Evolutionary conservation across 2,329 filamentous ascomycete genomes (phyloP), one percentile per base, ranked within the genome.

Genomic region (Periconia sp.): DNA sequence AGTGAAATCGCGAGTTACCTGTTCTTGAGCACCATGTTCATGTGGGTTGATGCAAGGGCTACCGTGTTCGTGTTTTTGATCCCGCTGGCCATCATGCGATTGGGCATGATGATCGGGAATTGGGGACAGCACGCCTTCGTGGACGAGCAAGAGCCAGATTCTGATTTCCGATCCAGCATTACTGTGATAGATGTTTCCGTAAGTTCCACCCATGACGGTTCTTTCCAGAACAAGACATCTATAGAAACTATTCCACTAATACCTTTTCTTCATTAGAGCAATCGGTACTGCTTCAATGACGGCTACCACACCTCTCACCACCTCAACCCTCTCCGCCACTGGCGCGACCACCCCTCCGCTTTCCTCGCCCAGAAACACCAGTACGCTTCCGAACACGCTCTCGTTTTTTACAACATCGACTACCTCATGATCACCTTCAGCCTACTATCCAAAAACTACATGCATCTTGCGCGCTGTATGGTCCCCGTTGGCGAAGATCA

Each of bases 111-210:
- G 90, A 80, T 90, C 8, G 90, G 90, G 1, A 93, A 93, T 68
- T 93, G 89, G 88, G 90, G 88, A 3, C 90, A 93, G 69, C 90
- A 93, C 69, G 89, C 89, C 1, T 86, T 93, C 58, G 89, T 93
- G 7, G 89, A 93, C 63, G 83, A 86, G 18, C 77, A 84, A 13
- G 86, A 91, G 60, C 90, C 90, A 0, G 83, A 90, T 64, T 92
- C 88, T 0, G 89, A 93, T 66, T 92, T 86, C 63, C 81, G 89
- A 35, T 91, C 87, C 0, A 92, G 89, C 70, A 89, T 92, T 59
- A 92, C 90, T 0, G 69, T 93, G 20, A 86, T 93, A 50, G 90
- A 93, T 64, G 88, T 92, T 7, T 80, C 87, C 7, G 89, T 91
- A 80, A 76, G 86, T 76, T 27, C 23, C 33, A 19, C 27, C 19